Evolutionary conservation across 2,329 filamentous ascomycete genomes (phyloP).

Genomic region (Diaporthe sp.): DNA sequence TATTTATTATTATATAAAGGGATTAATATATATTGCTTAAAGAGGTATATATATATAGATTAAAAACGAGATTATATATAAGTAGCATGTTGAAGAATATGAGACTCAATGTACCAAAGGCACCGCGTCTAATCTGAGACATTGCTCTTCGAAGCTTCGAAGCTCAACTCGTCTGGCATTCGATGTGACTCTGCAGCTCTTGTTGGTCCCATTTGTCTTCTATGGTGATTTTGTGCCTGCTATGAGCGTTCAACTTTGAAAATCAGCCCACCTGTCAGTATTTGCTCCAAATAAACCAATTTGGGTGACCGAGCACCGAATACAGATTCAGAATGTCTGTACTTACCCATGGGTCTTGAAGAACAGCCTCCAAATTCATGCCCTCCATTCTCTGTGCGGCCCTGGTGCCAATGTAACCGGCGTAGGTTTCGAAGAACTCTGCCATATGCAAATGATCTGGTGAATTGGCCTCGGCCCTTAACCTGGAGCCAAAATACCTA

Average conservation of each 20-base stretch:
- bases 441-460: neutral
- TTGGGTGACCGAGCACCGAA: neutral
- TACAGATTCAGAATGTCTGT: neutral
- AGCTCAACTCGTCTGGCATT: neutral
- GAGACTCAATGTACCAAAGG: neutral
- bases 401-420: neutral
- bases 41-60: too few species aligned
- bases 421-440: neutral
- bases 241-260: neutral
- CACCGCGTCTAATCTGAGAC: neutral
- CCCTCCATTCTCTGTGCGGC: neutral
- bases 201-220: neutral
- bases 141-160: neutral
- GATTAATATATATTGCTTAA: too few species aligned
- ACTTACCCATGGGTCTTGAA: neutral
- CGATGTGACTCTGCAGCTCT: neutral
- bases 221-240: neutral
- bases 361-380: neutral
- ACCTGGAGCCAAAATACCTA: neutral
- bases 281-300: neutral
- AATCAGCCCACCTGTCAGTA: neutral
- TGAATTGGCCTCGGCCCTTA: neutral
- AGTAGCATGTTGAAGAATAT: neutral
- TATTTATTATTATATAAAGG: too few species aligned
- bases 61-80: too few species aligned